Percentiles rank a stretch among this genome's conserved stretches.
phyloP scores from a whole-genome alignment of 73 alveolate species.

The Diophrys sp. region DNA sequence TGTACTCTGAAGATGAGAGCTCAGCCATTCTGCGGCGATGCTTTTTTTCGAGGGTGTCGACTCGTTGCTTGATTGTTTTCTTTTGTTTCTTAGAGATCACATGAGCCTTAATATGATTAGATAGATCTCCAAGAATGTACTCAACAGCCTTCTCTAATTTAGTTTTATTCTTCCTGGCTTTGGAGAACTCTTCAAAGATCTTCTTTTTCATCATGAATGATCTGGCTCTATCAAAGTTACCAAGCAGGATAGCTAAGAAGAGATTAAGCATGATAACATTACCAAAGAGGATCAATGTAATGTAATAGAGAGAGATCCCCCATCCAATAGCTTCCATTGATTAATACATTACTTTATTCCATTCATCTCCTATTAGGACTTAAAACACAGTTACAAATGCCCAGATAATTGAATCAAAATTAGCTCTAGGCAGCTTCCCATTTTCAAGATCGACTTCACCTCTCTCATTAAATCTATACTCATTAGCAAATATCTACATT shows the following conservation, averaged over 20 bases:
- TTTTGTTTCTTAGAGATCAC: too few relatives aligned
- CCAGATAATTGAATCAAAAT: conserved; percentile 40
- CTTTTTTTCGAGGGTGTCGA: too few relatives aligned
- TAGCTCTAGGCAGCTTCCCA: conserved; percentile 35
- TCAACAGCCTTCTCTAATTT: background rate
- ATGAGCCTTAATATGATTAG: background rate
- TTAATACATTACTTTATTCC: conserved; percentile 33
- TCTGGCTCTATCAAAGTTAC: conserved; percentile 31
- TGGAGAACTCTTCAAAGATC: conserved; percentile 1
- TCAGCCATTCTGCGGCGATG: too few relatives aligned
- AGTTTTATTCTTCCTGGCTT: background rate
- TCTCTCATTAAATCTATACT: conserved; percentile 12
- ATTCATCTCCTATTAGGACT: conserved; percentile 39
- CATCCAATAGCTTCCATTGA: conserved; percentile 21
- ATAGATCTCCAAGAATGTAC: conserved; percentile 7
- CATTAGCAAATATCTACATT: conserved; percentile 17
- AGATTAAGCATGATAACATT: conserved; percentile 33
- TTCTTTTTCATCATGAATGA: conserved; percentile 9
- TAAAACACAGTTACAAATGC: conserved; percentile 40
- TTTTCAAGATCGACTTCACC: conserved; percentile 14
- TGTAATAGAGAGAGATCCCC: background rate
- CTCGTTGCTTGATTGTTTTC: too few relatives aligned
- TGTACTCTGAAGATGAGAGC: too few relatives aligned
- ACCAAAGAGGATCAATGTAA: conserved; percentile 16
- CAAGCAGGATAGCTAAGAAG: conserved; percentile 39